Evolutionary conservation across 495 filamentous ascomycete species (phyloP).

Genomic region (Podospora pseudoanserina): DNA sequence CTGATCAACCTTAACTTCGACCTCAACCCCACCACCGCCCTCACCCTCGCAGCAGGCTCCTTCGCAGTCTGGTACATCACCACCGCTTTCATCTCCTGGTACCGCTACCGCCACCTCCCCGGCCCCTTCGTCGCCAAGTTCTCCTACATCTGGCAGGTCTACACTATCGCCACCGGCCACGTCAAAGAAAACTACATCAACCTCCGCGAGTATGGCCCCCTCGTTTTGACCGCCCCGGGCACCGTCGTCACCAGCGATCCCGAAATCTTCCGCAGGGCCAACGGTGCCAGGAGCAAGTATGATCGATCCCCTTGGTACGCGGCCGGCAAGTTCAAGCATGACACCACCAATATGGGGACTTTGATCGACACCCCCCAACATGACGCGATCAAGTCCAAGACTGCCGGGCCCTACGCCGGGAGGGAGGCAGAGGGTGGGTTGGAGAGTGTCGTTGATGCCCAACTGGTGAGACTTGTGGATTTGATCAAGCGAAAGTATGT

Average conservation of each 20-base stretch:
- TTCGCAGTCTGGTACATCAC: too few relatives aligned
- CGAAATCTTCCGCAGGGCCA: conserved; percentile 31
- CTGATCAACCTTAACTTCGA: too few relatives aligned
- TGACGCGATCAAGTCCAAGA: conserved; percentile 26
- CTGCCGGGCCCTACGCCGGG: conserved; percentile 37
- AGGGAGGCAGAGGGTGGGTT: conserved; percentile 29
- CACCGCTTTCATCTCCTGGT: too few relatives aligned
- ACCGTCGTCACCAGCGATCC: conserved; percentile 39
- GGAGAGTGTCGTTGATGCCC: conserved; percentile 29
- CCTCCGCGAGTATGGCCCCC: conserved; percentile 34
- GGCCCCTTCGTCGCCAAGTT: conserved; percentile 24
- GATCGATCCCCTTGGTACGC: conserved; percentile 30
- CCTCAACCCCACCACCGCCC: too few relatives aligned
- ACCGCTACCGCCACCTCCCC: conserved; percentile 9
- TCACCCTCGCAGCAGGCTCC: too few relatives aligned
- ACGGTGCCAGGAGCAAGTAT: conserved; percentile 29
- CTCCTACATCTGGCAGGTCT: conserved; percentile 22
- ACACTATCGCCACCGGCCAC: not conserved
- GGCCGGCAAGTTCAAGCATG: conserved; percentile 30
- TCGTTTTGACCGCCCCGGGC: conserved; percentile 36
- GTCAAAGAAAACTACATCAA: conserved; percentile 3
- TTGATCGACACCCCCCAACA: conserved; percentile 28
- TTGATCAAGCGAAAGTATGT: conserved; percentile 40
- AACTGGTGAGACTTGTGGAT: conserved; percentile 31
- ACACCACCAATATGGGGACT: conserved; percentile 34